phyloP scores from a whole-genome alignment of 75 land plant species.

The Selaginella moellendorffii region DNA sequence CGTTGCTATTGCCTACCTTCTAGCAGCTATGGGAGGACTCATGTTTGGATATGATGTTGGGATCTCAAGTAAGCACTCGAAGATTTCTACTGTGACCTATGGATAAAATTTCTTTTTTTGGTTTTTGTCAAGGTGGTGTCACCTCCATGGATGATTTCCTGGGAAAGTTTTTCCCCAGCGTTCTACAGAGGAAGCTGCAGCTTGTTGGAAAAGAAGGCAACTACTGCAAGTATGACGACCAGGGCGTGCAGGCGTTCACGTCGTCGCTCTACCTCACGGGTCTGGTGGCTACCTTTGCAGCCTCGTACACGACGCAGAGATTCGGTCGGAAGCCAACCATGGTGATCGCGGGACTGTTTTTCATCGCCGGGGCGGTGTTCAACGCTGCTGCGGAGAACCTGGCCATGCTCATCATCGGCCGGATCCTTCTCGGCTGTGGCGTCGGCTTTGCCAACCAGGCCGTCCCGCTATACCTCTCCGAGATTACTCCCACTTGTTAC shows the following conservation, averaged over 20 bases:
- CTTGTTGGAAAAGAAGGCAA: slow-evolving; percentile 14
- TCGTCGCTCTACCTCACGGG: slow-evolving; percentile 70
- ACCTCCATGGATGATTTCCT: slow-evolving; percentile 68
- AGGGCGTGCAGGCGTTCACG: slow-evolving; percentile 61
- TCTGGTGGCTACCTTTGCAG: slow-evolving; percentile 53
- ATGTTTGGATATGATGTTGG: neutral
- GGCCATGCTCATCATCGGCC: slow-evolving; percentile 63
- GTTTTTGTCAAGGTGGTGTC: slow-evolving; percentile 24
- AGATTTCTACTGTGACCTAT: neutral
- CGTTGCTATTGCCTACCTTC: neutral
- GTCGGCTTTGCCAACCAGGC: slow-evolving; percentile 91
- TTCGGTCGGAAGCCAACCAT: slow-evolving; percentile 48
- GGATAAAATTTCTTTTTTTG: neutral
- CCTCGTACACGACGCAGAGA: slow-evolving; percentile 44
- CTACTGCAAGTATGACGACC: slow-evolving; percentile 72
- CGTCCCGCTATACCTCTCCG: slow-evolving; percentile 60
- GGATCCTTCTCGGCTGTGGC: slow-evolving; percentile 61
- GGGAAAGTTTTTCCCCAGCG: slow-evolving; percentile 52
- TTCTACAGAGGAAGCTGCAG: slow-evolving; percentile 15
- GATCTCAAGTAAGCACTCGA: neutral
- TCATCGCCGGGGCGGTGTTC: slow-evolving; percentile 38
- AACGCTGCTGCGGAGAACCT: slow-evolving; percentile 57
- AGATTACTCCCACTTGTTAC: slow-evolving; percentile 44
- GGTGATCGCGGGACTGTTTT: slow-evolving; percentile 55
- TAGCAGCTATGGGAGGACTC: neutral